phyloP scores from a whole-genome alignment of 176 grass and related monocot species.

The Tuctoria greenei region DNA sequence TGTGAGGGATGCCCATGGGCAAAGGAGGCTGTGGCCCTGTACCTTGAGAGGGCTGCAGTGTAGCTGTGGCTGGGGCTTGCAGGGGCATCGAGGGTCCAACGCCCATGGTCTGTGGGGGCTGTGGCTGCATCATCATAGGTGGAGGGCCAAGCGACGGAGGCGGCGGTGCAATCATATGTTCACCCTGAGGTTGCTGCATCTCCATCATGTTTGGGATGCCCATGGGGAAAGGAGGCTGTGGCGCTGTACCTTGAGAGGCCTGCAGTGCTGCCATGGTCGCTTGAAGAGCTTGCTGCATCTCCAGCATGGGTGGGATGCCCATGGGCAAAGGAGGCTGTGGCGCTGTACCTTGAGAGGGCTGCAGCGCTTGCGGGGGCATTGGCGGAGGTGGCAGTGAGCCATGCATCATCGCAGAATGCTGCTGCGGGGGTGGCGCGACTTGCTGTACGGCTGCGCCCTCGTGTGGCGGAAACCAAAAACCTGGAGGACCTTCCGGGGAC shows the following conservation, averaged over 20 bases:
- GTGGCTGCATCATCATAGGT: constrained; percentile 11
- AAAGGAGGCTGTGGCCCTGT: not conserved
- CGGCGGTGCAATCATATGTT: not conserved
- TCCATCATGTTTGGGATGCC: not conserved
- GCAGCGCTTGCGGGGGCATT: not conserved
- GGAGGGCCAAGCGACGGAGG: not conserved
- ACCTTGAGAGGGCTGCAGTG: not conserved
- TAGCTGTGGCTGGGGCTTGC: not conserved
- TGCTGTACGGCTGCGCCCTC: not conserved
- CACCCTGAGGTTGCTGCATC: constrained; percentile 5
- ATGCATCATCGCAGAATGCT: constrained; percentile 7
- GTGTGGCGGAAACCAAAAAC: not conserved
- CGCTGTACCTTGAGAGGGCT: too few species aligned
- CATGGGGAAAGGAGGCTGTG: not conserved
- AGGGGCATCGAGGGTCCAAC: not conserved
- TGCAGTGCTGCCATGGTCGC: too few species aligned
- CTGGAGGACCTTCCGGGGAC: not conserved
- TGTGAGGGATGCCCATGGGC: not conserved
- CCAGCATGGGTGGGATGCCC: too few species aligned
- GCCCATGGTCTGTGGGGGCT: constrained; percentile 18
- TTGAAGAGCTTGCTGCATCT: too few species aligned
- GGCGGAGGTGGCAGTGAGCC: not conserved
- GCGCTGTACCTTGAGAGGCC: not conserved
- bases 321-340: too few species aligned
- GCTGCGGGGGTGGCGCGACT: not conserved